Evolutionary conservation across 2,329 filamentous ascomycete genomes (phyloP).

Genomic region (Colletotrichum tamarilloi): DNA sequence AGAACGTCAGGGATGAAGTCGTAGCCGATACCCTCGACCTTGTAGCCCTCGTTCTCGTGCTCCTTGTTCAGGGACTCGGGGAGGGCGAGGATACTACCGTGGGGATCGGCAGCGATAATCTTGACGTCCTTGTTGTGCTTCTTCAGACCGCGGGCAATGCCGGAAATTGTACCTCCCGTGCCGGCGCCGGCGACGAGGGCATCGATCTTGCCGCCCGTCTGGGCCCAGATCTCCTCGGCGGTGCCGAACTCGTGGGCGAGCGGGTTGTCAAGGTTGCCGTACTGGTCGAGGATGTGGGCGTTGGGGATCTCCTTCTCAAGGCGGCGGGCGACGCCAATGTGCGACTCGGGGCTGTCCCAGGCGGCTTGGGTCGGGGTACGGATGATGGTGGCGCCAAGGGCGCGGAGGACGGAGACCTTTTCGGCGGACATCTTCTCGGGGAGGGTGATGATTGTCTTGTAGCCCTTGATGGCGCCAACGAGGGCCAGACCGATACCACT

Average conservation of each 20-base stretch:
- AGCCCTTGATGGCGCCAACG: conserved; percentile 95
- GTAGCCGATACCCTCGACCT: conserved; percentile 98
- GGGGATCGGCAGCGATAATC: conserved; percentile 91
- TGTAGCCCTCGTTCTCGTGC: conserved; percentile 86
- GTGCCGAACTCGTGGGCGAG: conserved; percentile 94
- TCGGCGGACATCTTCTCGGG: conserved; percentile 99
- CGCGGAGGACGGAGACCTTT: conserved; percentile 94
- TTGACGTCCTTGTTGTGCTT: conserved; percentile 90
- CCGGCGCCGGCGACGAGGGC: conserved; percentile 92
- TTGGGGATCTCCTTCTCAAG: conserved; percentile 97
- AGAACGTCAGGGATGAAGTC: conserved; percentile 98
- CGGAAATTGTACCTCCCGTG: conserved; percentile 95
- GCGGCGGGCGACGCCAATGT: conserved; percentile 92
- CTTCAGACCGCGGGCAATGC: conserved; percentile 83
- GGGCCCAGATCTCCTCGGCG: conserved; percentile 94
- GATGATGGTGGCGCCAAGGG: conserved; percentile 96
- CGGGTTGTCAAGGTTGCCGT: conserved; percentile 91
- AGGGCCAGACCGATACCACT: conserved; percentile 92
- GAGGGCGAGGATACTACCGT: conserved; percentile 89
- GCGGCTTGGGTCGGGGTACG: conserved; percentile 96
- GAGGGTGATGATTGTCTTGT: conserved; percentile 98
- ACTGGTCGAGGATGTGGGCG: conserved; percentile 97
- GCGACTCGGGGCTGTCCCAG: conserved; percentile 93
- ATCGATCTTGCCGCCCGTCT: conserved; percentile 85
- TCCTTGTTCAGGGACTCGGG: conserved; percentile 84